These are phyloP conservation scores for Mycocentrospora acerina DNA, from an alignment of 2,329 filamentous ascomycete genomes.

Conservation along the genomic window DNA sequence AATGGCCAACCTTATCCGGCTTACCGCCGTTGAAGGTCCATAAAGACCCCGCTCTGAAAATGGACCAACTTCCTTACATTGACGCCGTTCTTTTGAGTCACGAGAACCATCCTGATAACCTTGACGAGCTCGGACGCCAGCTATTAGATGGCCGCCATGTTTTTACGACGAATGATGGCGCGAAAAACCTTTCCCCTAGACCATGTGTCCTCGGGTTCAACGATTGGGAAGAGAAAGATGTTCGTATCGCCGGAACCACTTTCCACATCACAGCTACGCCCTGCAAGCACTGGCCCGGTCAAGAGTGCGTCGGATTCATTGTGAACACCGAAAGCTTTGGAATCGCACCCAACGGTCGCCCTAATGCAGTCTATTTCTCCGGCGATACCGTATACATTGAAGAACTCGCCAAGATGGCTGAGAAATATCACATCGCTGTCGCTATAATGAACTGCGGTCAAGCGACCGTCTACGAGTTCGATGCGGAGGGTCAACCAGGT, in stretches of 20 bases:
- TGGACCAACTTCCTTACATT: slow-evolving; percentile 48
- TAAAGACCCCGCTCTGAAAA: slow-evolving; percentile 35
- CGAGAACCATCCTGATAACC: slow-evolving; percentile 55
- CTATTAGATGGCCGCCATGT: slow-evolving; percentile 51
- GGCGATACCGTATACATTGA: slow-evolving; percentile 53
- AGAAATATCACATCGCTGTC: too few species aligned
- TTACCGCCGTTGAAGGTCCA: slow-evolving; percentile 2
- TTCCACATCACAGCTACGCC: slow-evolving; percentile 50
- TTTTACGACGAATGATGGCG: slow-evolving; percentile 51
- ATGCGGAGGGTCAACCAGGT: not conserved
- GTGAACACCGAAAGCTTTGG: slow-evolving; percentile 44
- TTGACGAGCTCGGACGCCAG: slow-evolving; percentile 50
- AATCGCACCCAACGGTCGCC: slow-evolving; percentile 31
- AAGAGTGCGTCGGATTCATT: slow-evolving; percentile 51
- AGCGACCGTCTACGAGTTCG: not conserved
- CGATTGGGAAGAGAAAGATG: slow-evolving; percentile 32
- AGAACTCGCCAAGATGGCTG: slow-evolving; percentile 25
- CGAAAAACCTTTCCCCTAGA: slow-evolving; percentile 46
- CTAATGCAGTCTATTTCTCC: slow-evolving; percentile 53
- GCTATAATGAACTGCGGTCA: slow-evolving; percentile 1
- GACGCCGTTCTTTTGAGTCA: slow-evolving; percentile 55
- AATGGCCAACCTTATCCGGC: too few species aligned
- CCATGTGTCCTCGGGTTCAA: slow-evolving; percentile 40
- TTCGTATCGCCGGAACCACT: slow-evolving; percentile 32
- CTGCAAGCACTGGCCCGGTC: slow-evolving; percentile 47